Evolutionary conservation across 352 stramenopile genomes (phyloP), one percentile per base, ranked within the genome.

Genomic region (Phytopythium kandeliae): DNA sequence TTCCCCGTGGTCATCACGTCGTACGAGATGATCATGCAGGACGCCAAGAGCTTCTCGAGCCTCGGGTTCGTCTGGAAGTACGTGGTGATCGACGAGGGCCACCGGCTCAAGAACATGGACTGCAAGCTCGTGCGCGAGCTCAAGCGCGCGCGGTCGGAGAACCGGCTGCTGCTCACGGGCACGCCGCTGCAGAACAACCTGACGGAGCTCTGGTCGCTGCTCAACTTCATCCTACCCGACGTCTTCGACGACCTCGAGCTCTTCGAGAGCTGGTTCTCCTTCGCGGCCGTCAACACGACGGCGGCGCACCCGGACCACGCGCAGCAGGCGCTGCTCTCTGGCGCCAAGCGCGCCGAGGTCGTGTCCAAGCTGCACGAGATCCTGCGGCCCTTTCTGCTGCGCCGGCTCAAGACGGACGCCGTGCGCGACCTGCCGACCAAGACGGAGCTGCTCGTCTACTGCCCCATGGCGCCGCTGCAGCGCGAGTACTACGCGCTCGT

Each of bases 161-260:
- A 98, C 65, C 79, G 95, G 21, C 65, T 99, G 37, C 70, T 99
- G 26, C 67, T 99, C 34, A 97, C 87, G 24, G 96, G 96, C 43
- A 99, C 96, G 42, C 96, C 96, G 17, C 92, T 99, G 28, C 96
- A 99, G 74, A 99, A 99, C 62, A 98, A 97, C 60, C 74, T 99
- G 38, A 91, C 83, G 19, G 97, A 99, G 71, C 78, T 99, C 6
- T 99, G 96, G 96, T 87, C 93, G n/a, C 68, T 99, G 51, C 79
- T 99, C 30, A 99, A 99, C 64, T 98, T 98, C 69, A 96, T 99
- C 33, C 64, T 99, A 30, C 96, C 96, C 0, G 76, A 96, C 40
- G 96, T 99, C 43, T 99, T 99, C 67, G 96, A 98, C 62, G 96
- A 97, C 37, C 74, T 98, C 10, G 93, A 98, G 56, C 94, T 97